Evolutionary conservation across 345 rosid genomes (phyloP), one percentile per base, ranked within the genome.

Genomic region (Cochlearia excelsa): DNA sequence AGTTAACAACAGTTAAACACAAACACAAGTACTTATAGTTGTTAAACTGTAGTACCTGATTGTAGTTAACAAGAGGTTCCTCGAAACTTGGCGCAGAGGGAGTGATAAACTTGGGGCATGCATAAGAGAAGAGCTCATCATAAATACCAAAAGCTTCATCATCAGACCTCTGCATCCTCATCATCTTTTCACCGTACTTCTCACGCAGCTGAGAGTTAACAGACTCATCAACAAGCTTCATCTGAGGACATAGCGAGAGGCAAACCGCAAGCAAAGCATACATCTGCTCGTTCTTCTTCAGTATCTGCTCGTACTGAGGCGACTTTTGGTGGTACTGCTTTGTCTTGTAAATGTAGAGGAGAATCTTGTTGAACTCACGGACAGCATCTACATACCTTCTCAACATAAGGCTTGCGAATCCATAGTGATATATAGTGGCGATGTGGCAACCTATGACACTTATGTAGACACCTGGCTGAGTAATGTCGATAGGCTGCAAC

Each of bases 281-380:
- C 96, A 93, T 93, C 75, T 93, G 99, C 74, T 93, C 99, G 65
- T 93, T 93, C 83, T 93, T 93, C 81, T 93, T 93, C 46, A 93
- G 79, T 62, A 93, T 80, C 68, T 87, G 99, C 77, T 89, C 97
- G 61, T 93, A 89, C 65, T 93, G 99, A 10, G 95, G 75, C 29
- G 97, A 89, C 63, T 89, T 85, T 71, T 89, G 87, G 61, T 93
- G 97, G 72, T 79, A 89, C 54, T 85, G 99, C 80, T 93, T 89
- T 23, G 96, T 83, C 84, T 89, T 89, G 82, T 79, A 89, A 56
- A 93, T 89, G 78, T 93, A 89, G 47, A 84, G 74, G 59, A 93
- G 95, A 70, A 93, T 85, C 80, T 89, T 93, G 72, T 84, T 93
- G 79, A 93, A 93, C 57, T 93, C 99, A 31, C 86, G 88, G 66